Percentiles rank a stretch among this genome's conserved stretches.
Conservation (phyloP, 2,329 filamentous ascomycete species). For the Lachnellula subtilissima region DNA sequence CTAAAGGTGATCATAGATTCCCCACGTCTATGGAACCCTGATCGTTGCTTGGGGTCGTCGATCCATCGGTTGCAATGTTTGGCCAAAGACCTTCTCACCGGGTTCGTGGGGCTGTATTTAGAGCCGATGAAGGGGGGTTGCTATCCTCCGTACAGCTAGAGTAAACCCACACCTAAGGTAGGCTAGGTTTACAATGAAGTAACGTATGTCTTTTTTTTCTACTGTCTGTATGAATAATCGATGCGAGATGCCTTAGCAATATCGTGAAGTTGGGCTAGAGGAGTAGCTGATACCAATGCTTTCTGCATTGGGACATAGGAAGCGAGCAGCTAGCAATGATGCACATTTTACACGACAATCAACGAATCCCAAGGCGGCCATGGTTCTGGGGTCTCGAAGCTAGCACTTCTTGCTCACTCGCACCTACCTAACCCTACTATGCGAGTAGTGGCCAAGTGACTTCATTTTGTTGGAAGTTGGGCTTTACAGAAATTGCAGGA, state of each 20-base stretch:
- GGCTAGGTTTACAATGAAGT: no score
- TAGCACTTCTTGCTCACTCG: no score
- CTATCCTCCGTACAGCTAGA: not conserved
- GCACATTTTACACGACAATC: not conserved
- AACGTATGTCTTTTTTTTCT: not conserved
- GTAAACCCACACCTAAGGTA: no score
- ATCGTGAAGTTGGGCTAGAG: not conserved
- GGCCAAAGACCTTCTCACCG: not conserved
- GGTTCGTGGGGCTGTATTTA: not conserved
- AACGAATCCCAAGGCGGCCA: not conserved
- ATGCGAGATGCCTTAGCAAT: not conserved
- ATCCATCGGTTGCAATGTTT: conserved; percentile 5
- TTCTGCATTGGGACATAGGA: conserved; percentile 9
- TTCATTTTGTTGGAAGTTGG: not conserved
- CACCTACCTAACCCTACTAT: no score
- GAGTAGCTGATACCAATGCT: not conserved
- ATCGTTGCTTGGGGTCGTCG: conserved; percentile 10
- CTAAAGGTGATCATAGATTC: conserved; percentile 7
- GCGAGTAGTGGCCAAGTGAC: no score
- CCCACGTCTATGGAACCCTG: conserved; percentile 1
- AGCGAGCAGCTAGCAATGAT: conserved; percentile 1
- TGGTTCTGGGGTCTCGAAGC: no score
- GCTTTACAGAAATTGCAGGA: not conserved
- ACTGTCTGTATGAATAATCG: not conserved
- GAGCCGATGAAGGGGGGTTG: not conserved